These are phyloP conservation scores for Penicillium sp. DNA, from an alignment of 2,329 filamentous ascomycete species.

Conservation along the genomic window DNA sequence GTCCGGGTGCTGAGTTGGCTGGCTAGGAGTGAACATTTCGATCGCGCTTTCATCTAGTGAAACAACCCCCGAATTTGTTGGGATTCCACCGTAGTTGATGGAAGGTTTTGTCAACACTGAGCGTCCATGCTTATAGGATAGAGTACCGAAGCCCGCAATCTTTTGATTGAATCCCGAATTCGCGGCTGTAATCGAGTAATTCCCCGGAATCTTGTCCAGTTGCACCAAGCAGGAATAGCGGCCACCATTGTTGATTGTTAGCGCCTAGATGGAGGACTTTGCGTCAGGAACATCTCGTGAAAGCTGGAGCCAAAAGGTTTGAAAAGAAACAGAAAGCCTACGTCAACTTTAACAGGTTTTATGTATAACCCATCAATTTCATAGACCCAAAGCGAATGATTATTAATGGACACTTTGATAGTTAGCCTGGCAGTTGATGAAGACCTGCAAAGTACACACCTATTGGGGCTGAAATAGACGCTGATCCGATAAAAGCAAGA, in stretches of 20 bases:
- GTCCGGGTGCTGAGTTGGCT: not conserved
- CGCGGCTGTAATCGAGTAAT: conserved; percentile 14
- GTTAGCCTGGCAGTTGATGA: not conserved
- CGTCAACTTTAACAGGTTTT: not conserved
- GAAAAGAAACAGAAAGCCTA: not conserved
- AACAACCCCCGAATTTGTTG: conserved; percentile 8
- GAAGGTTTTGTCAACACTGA: conserved; percentile 21
- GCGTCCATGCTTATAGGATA: conserved; percentile 44
- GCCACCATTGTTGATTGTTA: not conserved
- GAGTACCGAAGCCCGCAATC: conserved; percentile 51
- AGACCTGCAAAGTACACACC: not conserved
- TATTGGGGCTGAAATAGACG: not conserved
- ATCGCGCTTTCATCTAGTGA: conserved; percentile 6
- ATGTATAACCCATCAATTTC: not conserved
- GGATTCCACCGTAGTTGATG: conserved; percentile 11
- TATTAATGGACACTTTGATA: not conserved
- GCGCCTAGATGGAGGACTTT: not conserved
- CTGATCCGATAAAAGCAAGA: not conserved
- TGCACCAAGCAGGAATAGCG: conserved; percentile 36
- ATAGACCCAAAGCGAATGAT: not conserved
- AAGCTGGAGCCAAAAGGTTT: not conserved
- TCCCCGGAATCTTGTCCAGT: conserved; percentile 2
- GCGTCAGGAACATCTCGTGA: not conserved
- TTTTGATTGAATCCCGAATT: conserved; percentile 50
- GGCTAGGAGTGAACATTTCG: conserved; percentile 8